Evolutionary conservation across 352 stramenopile genomes (phyloP).

Genomic region (Pythium coloratum): DNA sequence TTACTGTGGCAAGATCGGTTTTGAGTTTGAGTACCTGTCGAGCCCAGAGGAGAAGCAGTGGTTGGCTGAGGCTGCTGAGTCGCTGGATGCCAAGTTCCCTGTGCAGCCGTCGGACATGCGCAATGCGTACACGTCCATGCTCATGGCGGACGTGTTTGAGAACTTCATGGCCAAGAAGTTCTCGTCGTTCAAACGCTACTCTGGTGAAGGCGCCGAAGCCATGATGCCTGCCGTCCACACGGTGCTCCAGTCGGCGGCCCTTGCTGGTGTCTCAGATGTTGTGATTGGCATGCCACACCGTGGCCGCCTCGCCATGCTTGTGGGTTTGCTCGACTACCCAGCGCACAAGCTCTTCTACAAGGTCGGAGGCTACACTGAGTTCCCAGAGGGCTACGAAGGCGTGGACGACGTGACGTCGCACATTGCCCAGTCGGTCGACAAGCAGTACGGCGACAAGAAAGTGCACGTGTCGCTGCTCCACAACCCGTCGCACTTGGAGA

Average conservation of each 20-base stretch:
- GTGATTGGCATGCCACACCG: conserved; percentile 89
- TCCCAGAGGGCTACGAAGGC: conserved; percentile 52
- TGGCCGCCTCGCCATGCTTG: conserved; percentile 74
- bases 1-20: conserved; percentile 83
- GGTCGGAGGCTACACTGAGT: conserved; percentile 75
- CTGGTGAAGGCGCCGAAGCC: conserved; percentile 77
- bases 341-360: conserved; percentile 85
- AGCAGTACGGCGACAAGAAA: conserved; percentile 48
- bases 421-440: conserved; percentile 77
- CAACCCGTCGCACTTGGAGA: conserved; percentile 89
- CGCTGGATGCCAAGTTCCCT: conserved; percentile 37
- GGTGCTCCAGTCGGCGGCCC: conserved; percentile 56
- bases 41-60: conserved; percentile 64
- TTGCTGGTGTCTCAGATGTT: conserved; percentile 58
- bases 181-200: conserved; percentile 87
- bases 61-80: conserved; percentile 59
- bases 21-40: conserved; percentile 79
- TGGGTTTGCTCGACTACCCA: conserved; percentile 77
- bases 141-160: conserved; percentile 83
- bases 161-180: conserved; percentile 87
- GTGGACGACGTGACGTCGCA: conserved; percentile 88
- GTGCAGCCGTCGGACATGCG: conserved; percentile 69
- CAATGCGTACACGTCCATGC: conserved; percentile 80
- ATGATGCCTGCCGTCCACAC: conserved; percentile 79
- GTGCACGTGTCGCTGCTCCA: conserved; percentile 85